phyloP scores from a whole-genome alignment of 306 rosid genomes.

The Morella rubra region DNA sequence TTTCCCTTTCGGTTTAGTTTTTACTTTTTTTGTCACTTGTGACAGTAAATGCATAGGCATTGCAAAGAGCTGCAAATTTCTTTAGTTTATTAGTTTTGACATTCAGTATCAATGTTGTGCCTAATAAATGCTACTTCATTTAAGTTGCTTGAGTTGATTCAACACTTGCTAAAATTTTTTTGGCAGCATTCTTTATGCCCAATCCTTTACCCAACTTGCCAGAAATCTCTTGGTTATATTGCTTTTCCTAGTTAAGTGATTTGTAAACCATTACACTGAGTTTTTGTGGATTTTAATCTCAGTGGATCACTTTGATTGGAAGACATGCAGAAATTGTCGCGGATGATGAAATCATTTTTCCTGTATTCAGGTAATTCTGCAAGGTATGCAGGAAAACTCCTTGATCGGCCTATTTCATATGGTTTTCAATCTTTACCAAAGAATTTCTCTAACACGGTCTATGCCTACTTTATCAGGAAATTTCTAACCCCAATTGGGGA shows the following conservation, averaged over 20 bases:
- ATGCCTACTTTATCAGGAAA: not conserved
- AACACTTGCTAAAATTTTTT: not conserved
- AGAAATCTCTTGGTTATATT: not conserved
- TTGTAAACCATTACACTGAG: not conserved
- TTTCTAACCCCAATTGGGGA: not conserved
- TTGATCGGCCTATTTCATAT: slow-evolving; percentile 1
- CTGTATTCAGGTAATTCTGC: slow-evolving; percentile 29
- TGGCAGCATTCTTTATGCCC: not conserved
- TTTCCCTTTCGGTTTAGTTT: not conserved
- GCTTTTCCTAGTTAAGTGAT: not conserved
- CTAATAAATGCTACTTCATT: not conserved
- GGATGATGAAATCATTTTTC: slow-evolving; percentile 23
- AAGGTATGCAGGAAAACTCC: slow-evolving; percentile 27
- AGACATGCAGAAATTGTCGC: slow-evolving; percentile 36
- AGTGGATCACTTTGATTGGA: slow-evolving; percentile 40
- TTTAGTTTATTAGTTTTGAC: not conserved
- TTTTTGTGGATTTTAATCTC: not conserved
- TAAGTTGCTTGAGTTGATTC: not conserved
- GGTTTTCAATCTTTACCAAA: not conserved
- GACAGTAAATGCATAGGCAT: not conserved
- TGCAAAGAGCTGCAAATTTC: not conserved
- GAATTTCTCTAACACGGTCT: not conserved
- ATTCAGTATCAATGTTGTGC: not conserved
- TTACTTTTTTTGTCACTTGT: not conserved
- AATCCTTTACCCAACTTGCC: not conserved